These are phyloP conservation scores for Leccinum fallax DNA, from an alignment of 1,284 basidiomycete species.

Conservation along the genomic window DNA sequence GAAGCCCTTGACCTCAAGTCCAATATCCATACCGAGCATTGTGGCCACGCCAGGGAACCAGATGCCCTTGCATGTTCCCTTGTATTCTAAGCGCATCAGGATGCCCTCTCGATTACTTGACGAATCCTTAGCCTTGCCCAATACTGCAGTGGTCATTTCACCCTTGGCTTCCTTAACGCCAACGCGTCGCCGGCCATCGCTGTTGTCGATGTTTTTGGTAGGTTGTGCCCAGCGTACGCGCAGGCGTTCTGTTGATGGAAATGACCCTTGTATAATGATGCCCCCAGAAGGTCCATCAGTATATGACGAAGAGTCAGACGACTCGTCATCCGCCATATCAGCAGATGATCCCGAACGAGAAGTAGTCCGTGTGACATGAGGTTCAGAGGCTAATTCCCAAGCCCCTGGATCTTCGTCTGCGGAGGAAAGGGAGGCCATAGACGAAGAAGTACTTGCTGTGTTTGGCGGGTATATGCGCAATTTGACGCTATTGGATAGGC, in stretches of 20 bases:
- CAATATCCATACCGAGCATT: slow-evolving; percentile 74
- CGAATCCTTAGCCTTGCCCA: slow-evolving; percentile 48
- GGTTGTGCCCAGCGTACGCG: slow-evolving; percentile 78
- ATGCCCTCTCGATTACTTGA: slow-evolving; percentile 54
- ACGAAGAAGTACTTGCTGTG: slow-evolving; percentile 50
- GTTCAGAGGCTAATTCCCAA: slow-evolving; percentile 79
- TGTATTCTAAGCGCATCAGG: slow-evolving; percentile 69
- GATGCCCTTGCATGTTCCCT: slow-evolving; percentile 68
- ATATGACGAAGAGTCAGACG: slow-evolving; percentile 65
- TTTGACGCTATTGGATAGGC: slow-evolving; percentile 72
- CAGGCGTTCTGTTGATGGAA: slow-evolving; percentile 73
- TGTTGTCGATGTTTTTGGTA: slow-evolving; percentile 49
- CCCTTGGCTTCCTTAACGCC: slow-evolving; percentile 67
- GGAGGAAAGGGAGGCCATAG: slow-evolving; percentile 73
- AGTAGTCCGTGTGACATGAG: slow-evolving; percentile 64
- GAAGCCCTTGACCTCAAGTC: slow-evolving; percentile 64
- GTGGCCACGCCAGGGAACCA: slow-evolving; percentile 84
- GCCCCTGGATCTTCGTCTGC: slow-evolving; percentile 63
- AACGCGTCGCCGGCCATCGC: slow-evolving; percentile 59
- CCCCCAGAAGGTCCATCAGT: slow-evolving; percentile 56
- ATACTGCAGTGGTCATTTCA: slow-evolving; percentile 61
- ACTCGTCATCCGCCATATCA: slow-evolving; percentile 79
- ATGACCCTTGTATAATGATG: slow-evolving; percentile 72
- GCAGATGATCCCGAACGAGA: slow-evolving; percentile 60
- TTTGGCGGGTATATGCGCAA: slow-evolving; percentile 68